phyloP scores from a whole-genome alignment of 352 stramenopile species.

The Phytophthora capsici region DNA sequence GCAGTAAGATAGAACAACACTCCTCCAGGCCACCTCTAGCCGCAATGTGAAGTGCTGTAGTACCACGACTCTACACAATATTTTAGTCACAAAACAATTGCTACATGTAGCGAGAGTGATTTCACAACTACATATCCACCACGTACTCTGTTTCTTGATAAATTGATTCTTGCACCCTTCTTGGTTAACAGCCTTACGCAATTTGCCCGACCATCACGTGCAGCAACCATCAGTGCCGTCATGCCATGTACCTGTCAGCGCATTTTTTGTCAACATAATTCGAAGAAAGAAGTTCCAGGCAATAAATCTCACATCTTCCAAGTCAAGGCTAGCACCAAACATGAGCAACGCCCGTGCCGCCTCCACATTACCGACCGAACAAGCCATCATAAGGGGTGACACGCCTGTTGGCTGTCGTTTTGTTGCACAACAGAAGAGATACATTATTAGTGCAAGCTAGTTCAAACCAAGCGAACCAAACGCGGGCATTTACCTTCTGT shows the following conservation, averaged over 20 bases:
- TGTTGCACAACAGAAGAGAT: constrained; percentile 6
- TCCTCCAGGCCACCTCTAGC: constrained; percentile 78
- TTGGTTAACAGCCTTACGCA: constrained; percentile 80
- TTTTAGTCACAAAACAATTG: neutral
- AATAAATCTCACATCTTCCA: constrained; percentile 71
- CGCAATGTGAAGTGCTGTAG: constrained; percentile 83
- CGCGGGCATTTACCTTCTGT: constrained; percentile 66
- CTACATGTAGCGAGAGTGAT: constrained; percentile 16
- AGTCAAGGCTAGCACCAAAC: constrained; percentile 84
- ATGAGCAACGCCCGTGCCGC: constrained; percentile 79
- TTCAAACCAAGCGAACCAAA: neutral
- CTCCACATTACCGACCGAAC: constrained; percentile 88
- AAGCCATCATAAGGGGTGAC: constrained; percentile 85
- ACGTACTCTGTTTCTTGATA: constrained; percentile 83
- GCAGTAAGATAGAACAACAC: constrained; percentile 72
- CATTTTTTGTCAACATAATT: constrained; percentile 9
- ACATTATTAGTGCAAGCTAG: constrained; percentile 4
- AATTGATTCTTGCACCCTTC: constrained; percentile 82
- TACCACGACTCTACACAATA: constrained; percentile 69
- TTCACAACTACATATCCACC: neutral
- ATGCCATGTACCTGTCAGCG: constrained; percentile 76
- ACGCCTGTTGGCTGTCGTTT: constrained; percentile 73
- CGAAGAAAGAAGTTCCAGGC: too few relatives aligned
- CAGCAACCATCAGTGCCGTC: constrained; percentile 84
- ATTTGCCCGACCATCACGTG: constrained; percentile 63